Base-by-base conservation (phyloP, 1,284 basidiomycete species). In the Tilletia setariae region DNA sequence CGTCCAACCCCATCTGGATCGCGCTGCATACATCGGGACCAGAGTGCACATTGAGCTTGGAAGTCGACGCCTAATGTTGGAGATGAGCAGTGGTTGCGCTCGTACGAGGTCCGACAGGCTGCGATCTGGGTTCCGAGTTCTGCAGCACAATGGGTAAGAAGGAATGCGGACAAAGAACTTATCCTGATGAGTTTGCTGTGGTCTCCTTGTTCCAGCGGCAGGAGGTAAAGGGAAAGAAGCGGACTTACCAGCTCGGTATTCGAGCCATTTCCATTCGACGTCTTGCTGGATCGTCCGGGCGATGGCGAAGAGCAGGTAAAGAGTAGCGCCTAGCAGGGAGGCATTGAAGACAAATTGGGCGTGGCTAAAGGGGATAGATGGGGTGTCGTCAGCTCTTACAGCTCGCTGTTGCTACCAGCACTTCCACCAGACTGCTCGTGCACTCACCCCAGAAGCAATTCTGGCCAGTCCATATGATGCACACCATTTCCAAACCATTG, bases 1-100 rank as follows among this genome's bases (percentile, higher is more conserved):
- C 92, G 90, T 0, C 93, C 93, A 25, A 96, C 89, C 44, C 90
- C 89, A 30, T 90, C 90, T 56, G 93, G 93, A 85, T 97, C 93
- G 67, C 92, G 90, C 82, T 90, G 89, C 91, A 97, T 96, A 83
- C 95, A 98, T n/a, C 89, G 88, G 79, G 94, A 91, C 95, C 95
- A 98, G 15, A 61, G 28, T 6, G 56, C 56, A 21, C 56, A 61
- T 40, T 61, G 67, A 87, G 87, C 61, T 87, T 86, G 82, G 94
- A 97, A 80, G 91, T 89, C 47, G 88, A 86, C 63, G 88, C 86
- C 90, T 95, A 91, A 8, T 90, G 91, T 21, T 94, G 46, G 51
- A 19, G 42, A 46, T 7, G 65, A 25, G 56, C 56, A 61, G 56
- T 40, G 28, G 30, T 61, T 61, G 28, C 56, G 56, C 16, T 61